These are phyloP conservation scores for Coemansia furcata DNA, from an alignment of 192 early-diverging fungal species.

Conservation along the genomic window DNA sequence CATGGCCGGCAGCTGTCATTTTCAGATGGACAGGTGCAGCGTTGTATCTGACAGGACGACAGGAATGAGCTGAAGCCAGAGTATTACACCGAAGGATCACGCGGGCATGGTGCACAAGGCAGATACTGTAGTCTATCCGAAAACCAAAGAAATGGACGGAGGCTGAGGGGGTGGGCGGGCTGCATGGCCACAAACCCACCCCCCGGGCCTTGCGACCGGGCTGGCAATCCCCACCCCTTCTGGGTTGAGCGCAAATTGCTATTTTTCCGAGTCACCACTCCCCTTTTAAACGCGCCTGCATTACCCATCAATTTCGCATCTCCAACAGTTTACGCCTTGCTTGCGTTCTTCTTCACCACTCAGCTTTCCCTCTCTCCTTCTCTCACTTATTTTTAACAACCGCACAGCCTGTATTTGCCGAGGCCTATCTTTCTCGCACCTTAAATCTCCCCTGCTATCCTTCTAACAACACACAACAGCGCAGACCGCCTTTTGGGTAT, in stretches of 20 bases:
- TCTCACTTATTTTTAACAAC: conserved; percentile 2
- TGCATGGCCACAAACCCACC: neutral
- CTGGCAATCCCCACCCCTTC: conserved; percentile 9
- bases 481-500: neutral
- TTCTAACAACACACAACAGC: conserved; percentile 2
- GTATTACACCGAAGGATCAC: neutral
- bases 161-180: neutral
- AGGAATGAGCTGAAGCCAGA: neutral
- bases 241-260: conserved; percentile 9
- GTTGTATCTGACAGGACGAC: neutral
- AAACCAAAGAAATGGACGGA: neutral
- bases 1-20: neutral
- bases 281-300: conserved; percentile 54
- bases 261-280: conserved; percentile 46
- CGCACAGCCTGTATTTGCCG: neutral
- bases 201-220: neutral
- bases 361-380: conserved; percentile 6
- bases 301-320: conserved; percentile 49
- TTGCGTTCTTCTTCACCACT: neutral
- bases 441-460: neutral
- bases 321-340: conserved; percentile 26
- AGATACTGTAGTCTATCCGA: neutral
- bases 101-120: neutral
- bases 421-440: neutral
- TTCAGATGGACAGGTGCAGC: neutral